A percentile compares a stretch with the other conserved stretches of the same genome.
Evolutionary conservation across 768 basidiomycete species (phyloP).

Genomic region (Lactarius indigo): DNA sequence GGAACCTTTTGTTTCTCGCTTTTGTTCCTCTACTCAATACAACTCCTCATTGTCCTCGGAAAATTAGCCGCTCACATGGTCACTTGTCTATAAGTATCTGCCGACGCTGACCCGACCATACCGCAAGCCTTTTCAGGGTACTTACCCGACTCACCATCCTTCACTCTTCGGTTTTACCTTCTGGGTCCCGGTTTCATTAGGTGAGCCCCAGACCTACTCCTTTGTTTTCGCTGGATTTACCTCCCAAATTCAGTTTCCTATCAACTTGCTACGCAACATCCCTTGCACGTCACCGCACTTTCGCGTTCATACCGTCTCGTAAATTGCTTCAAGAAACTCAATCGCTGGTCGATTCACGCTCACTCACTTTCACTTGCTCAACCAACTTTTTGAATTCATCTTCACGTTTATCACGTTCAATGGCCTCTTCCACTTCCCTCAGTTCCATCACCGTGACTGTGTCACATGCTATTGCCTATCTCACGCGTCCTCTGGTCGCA

Average conservation of each 20-base stretch:
- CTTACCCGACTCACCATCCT: constrained; percentile 1
- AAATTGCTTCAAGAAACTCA: constrained; percentile 36
- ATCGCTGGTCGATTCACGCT: constrained; percentile 64
- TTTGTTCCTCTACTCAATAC: constrained; percentile 32
- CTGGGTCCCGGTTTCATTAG: constrained; percentile 9
- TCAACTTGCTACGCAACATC: constrained; percentile 30
- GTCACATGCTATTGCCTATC: constrained; percentile 68
- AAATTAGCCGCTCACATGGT: constrained; percentile 19
- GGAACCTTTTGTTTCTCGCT: constrained; percentile 28
- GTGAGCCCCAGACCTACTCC: background rate
- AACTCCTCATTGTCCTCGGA: constrained; percentile 31
- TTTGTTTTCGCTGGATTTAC: background rate
- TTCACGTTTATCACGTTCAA: constrained; percentile 15
- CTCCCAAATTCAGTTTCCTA: constrained; percentile 3
- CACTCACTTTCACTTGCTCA: constrained; percentile 29
- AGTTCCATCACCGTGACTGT: constrained; percentile 58
- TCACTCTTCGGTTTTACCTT: constrained; percentile 21
- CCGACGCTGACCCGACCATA: background rate
- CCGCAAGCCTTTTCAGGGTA: constrained; percentile 18
- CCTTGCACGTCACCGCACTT: constrained; percentile 23
- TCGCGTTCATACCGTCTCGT: constrained; percentile 29
- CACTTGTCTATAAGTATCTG: constrained; percentile 32
- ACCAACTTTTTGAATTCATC: constrained; percentile 23
- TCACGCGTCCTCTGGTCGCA: constrained; percentile 60
- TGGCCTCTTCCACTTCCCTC: constrained; percentile 35